Base-by-base conservation (phyloP, 306 rosid species). In the Astragalus glycyphyllos region DNA sequence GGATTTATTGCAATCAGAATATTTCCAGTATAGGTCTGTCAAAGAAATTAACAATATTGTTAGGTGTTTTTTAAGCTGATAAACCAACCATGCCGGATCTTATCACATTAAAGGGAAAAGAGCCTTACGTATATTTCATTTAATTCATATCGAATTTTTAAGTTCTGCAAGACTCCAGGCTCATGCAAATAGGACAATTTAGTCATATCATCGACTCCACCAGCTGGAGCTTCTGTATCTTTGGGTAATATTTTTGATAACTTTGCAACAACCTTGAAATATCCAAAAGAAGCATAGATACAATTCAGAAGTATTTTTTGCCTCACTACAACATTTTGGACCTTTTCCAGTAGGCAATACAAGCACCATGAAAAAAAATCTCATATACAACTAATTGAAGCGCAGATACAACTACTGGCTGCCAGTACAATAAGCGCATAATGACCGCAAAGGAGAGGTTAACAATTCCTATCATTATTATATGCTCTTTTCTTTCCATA, bases 161-260 rank as follows among this genome's bases (percentile, higher is more conserved):
- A 82, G 84, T 95, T 95, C 88, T 87, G 81, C 81, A 95, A 62
- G 69, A 91, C 99, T 82, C 99, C 99, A 59, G 99, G 97, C 86
- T 95, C 99, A 31, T 95, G 97, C 87, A 95, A 71, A 83, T 95
- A 95, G 63, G 97, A 91, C 72, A 95, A 83, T 87, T 91, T 91
- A 13, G 99, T 95, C 99, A 95, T 95, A 82, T 95, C 99, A 69
- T 95, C 99, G 75, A 95, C 99, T 45, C 99, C 99, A 10, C 92
- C 96, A 37, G 99, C 76, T 41, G 97, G 92, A 83, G 99, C 96
- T 74, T 95, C 97, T 86, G 68, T 73, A 71, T 94, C 97, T 82
- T 89, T 91, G 58, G 97, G 99, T 45, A 82, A 87, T 83, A 94
- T 65, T 78, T 79, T 89, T 37, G 95, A 77, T 47, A 94, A 80